Conservation (phyloP, 202 grass and related monocot genomes). For the Carex sylvatica region DNA sequence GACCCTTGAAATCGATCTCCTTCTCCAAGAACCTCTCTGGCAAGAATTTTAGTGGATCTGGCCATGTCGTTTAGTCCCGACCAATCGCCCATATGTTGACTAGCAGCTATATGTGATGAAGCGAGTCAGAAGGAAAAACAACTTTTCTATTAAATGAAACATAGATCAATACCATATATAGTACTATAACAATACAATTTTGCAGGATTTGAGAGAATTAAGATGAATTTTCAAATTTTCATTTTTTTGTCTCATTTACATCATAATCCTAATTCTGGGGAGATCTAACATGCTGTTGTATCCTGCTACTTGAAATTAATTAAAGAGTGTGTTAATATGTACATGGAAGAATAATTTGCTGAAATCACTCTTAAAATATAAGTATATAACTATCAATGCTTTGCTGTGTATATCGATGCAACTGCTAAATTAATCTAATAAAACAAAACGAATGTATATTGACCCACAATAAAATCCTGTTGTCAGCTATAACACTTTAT, state of each 20-base stretch:
- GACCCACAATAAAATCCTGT: not conserved
- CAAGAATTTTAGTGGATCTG: constrained; percentile 21
- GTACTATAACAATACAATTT: not conserved
- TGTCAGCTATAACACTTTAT: not conserved
- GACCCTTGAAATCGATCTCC: constrained; percentile 25
- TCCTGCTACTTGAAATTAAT: not conserved
- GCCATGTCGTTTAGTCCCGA: constrained; percentile 23
- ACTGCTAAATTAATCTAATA: not conserved
- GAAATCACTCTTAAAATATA: not conserved
- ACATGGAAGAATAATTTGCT: not conserved
- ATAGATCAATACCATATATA: not conserved
- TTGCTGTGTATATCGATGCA: not conserved
- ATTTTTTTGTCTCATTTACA: not conserved
- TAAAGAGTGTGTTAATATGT: not conserved
- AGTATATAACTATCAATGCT: not conserved
- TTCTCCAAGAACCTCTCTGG: constrained; percentile 43
- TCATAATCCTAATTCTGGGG: not conserved
- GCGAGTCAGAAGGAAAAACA: not conserved
- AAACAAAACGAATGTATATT: not conserved
- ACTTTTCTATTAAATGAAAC: not conserved
- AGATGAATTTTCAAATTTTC: not conserved
- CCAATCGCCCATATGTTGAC: constrained; percentile 51
- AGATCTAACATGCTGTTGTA: not conserved
- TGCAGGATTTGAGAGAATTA: not conserved
- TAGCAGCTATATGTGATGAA: constrained; percentile 15